These are phyloP conservation scores for Dioszegia hungarica DNA, from an alignment of 768 basidiomycete genomes.

Conservation along the genomic window DNA sequence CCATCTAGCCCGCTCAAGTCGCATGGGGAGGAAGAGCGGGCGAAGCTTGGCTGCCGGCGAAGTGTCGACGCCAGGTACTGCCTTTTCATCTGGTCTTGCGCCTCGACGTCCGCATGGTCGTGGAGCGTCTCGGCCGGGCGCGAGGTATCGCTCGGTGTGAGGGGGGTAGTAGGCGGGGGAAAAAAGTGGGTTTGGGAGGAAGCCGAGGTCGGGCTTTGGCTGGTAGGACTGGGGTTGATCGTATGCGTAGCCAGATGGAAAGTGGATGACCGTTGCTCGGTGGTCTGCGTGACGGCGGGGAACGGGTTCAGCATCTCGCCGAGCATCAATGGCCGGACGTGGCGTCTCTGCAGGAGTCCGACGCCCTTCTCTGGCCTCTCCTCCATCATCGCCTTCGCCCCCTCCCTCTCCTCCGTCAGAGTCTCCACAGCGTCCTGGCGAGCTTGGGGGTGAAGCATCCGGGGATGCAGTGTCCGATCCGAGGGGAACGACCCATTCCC, in stretches of 20 bases:
- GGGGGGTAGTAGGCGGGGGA: not conserved
- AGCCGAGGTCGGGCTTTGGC: not conserved
- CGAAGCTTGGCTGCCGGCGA: not conserved
- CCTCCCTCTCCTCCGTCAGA: not conserved
- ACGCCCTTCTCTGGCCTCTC: too few species aligned
- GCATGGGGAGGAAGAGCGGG: constrained; percentile 5
- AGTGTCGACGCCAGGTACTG: not conserved
- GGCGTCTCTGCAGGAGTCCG: not conserved
- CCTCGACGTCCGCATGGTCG: not conserved
- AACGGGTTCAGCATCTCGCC: constrained; percentile 3
- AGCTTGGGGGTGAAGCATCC: not conserved
- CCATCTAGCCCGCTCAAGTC: constrained; percentile 4
- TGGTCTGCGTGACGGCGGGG: not conserved
- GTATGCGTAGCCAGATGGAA: not conserved
- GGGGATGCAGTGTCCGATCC: not conserved
- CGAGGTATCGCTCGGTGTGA: not conserved
- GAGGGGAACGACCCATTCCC: constrained; percentile 8
- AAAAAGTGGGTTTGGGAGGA: not conserved
- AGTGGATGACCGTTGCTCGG: constrained; percentile 9
- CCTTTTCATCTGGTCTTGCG: too few species aligned
- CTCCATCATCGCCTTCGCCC: not conserved
- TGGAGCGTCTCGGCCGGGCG: not conserved
- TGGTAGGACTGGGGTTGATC: not conserved
- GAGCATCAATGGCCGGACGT: not conserved
- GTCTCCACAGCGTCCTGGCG: not conserved